Evolutionary conservation across 1,139 yeast genomes (phyloP).

Genomic region (Hemisphaericaspora xylofermentans): DNA sequence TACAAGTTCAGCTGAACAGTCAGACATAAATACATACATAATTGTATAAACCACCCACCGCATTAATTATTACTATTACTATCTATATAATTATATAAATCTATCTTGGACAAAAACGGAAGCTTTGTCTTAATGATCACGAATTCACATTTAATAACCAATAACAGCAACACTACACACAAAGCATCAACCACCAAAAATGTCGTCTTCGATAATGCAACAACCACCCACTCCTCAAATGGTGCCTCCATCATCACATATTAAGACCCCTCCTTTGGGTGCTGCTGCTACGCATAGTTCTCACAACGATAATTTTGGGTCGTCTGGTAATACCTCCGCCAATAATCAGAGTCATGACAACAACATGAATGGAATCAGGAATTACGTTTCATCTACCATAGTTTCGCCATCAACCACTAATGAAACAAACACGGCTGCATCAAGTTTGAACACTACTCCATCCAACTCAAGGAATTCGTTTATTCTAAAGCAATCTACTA

Average conservation of each 20-base stretch:
- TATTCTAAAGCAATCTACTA: slow-evolving; percentile 4
- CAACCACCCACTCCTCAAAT: neutral
- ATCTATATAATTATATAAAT: too few relatives aligned
- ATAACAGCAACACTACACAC: neutral
- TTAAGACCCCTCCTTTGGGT: neutral
- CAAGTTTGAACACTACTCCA: slow-evolving; percentile 2
- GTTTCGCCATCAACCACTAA: neutral
- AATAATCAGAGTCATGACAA: neutral
- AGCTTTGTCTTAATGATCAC: neutral
- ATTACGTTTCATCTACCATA: neutral
- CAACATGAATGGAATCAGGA: neutral
- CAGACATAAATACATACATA: too few relatives aligned
- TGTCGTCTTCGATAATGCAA: slow-evolving; percentile 2
- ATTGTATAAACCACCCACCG: too few relatives aligned
- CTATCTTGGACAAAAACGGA: neutral
- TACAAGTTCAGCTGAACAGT: too few relatives aligned
- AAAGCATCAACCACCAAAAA: neutral
- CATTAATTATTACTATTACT: too few relatives aligned
- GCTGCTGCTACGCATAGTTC: too few relatives aligned
- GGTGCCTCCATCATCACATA: neutral
- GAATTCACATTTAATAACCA: neutral
- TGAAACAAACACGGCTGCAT: neutral
- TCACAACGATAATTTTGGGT: too few relatives aligned
- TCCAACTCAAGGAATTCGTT: slow-evolving; percentile 4
- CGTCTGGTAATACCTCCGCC: too few relatives aligned